Percentiles rank a stretch among this genome's conserved stretches.
Conservation (phyloP, 75 land plant genomes). For the Azolla pinnata region DNA sequence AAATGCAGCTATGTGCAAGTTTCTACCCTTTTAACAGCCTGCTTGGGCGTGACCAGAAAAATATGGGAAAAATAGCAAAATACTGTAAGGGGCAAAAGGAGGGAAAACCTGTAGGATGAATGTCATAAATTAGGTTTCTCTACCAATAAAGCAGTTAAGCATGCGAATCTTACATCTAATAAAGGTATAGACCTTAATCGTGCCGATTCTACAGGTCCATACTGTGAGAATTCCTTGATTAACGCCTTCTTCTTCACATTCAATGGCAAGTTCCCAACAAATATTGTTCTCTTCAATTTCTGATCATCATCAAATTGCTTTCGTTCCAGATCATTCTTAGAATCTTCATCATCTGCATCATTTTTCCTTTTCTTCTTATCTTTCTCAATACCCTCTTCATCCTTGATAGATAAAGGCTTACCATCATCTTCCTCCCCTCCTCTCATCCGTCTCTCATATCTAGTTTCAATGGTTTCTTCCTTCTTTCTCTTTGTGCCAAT, state of each 20-base stretch:
- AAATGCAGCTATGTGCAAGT: too few species aligned
- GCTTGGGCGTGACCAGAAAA: slow-evolving; percentile 3
- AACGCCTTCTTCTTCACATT: slow-evolving; percentile 63
- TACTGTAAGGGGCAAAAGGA: not conserved
- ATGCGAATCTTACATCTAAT: slow-evolving; percentile 53
- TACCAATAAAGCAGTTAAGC: not conserved
- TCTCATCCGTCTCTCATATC: slow-evolving; percentile 9
- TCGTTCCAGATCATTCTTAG: slow-evolving; percentile 7
- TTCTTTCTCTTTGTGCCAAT: slow-evolving; percentile 4
- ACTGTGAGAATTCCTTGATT: slow-evolving; percentile 54
- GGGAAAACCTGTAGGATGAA: too few species aligned
- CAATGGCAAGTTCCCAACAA: slow-evolving; percentile 87
- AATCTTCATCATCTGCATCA: slow-evolving; percentile 32
- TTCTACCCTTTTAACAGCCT: too few species aligned
- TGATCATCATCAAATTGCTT: slow-evolving; percentile 57
- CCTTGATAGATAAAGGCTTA: slow-evolving; percentile 19
- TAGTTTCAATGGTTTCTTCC: slow-evolving; percentile 19
- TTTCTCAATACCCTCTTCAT: slow-evolving; percentile 7
- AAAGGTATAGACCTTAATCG: slow-evolving; percentile 84
- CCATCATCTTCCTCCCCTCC: slow-evolving; percentile 3
- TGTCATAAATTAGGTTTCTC: not conserved
- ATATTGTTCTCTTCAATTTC: slow-evolving; percentile 77
- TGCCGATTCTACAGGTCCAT: slow-evolving; percentile 80
- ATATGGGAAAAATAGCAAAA: not conserved
- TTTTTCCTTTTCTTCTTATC: slow-evolving; percentile 21